A percentile compares a stretch with the other conserved stretches of the same genome.
Evolutionary conservation across 129 eudicot species (phyloP).

Genomic region (carrot (Daucus carota)): DH1_v3.0 NC_030386.2:14056501-14057000

Average conservation of each 20-base stretch:
- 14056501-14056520: conserved; percentile 23
- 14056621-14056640: not conserved
- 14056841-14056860: conserved; percentile 30
- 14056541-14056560: conserved; percentile 22
- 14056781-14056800: conserved; percentile 27
- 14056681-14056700: conserved; percentile 13
- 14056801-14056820: conserved; percentile 21
- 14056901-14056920: conserved; percentile 32
- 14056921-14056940: conserved; percentile 18
- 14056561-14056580: conserved; percentile 22
- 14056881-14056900: conserved; percentile 31
- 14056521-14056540: conserved; percentile 26
- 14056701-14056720: conserved; percentile 16
- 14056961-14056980: conserved; percentile 30
- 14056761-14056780: conserved; percentile 17
- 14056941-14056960: conserved; percentile 30
- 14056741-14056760: conserved; percentile 15
- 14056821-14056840: conserved; percentile 21
- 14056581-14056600: conserved; percentile 14
- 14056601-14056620: conserved; percentile 14
- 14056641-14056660: conserved; percentile 7
- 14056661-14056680: conserved; percentile 9
- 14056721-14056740: conserved; percentile 15
- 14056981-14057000: conserved; percentile 26
- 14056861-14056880: conserved; percentile 31